Evolutionary conservation across 2,329 filamentous ascomycete species (phyloP), one percentile per base, ranked within the genome.

Genomic region (Macrophomina phaseolina): DNA sequence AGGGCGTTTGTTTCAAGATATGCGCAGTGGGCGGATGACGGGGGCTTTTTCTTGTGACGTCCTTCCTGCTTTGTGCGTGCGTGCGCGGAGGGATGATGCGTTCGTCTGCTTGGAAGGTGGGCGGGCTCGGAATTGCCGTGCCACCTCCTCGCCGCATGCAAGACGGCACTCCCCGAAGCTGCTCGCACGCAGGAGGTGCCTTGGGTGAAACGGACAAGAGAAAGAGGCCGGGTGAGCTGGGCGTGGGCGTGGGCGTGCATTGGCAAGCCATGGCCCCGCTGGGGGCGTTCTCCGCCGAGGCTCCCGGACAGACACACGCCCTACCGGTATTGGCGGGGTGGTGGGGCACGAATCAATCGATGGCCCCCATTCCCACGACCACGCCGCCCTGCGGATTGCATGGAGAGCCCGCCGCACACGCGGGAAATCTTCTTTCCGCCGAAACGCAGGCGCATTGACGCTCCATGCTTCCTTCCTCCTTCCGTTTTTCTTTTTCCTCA

Each of bases 361-460:
- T 23, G 23, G 23, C 23, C 36, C 36, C 11, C 11, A 9, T 61
- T 61, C 56, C 40, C 56, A 61, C 56, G 48, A 16, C 28, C n/a
- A 7, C 23, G 28, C 12, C 42, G 58, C 58, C 58, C 58, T 48
- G 34, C 58, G 42, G 30, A 49, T 9, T 62, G 45, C 58, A 62
- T 62, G 16, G 49, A 32, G 6, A 52, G 7, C 8, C 55, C 36
- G 38, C 12, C 18, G n/a, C 16, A 46, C 28, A 49, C 58, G 58
- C 58, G 45, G 58, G 6, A 62, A 38, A 38, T 62, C 46, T 62
- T 62, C 45, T 14, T 62, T 62, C 58, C 58, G 58, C 32, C 30
- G 58, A 62, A 36, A 28, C 40, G 14, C 38, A 18, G 40, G 9
- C 18, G 34, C 36, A 28, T 23, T 40, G 18, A 12, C 16, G 28